phyloP scores from a whole-genome alignment of 2,329 filamentous ascomycete genomes.

The Beauveria scarabaeidicola region DNA sequence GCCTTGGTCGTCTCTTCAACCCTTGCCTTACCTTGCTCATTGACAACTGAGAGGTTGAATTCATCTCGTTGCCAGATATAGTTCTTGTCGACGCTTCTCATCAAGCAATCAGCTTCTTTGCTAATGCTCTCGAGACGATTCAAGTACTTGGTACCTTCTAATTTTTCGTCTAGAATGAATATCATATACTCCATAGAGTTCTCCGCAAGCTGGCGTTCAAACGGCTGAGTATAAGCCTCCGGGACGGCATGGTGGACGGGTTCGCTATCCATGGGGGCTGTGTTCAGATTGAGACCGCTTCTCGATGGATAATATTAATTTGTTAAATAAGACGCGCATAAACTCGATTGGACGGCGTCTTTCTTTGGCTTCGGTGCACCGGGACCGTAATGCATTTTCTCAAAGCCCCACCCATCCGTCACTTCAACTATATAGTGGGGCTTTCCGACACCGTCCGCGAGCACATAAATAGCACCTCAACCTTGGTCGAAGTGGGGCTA shows the following conservation, averaged over 20 bases:
- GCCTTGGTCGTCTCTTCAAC: neutral
- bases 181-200: conserved; percentile 76
- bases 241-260: neutral
- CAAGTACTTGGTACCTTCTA: conserved; percentile 49
- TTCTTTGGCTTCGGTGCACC: neutral
- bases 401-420: neutral
- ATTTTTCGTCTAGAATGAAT: conserved; percentile 52
- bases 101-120: conserved; percentile 56
- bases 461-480: too few relatives aligned
- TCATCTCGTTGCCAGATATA: conserved; percentile 93
- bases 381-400: neutral
- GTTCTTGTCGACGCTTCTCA: conserved; percentile 58
- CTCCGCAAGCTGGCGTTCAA: conserved; percentile 47
- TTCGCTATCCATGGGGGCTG: neutral
- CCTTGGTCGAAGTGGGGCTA: too few relatives aligned
- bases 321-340: neutral
- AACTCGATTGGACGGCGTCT: neutral
- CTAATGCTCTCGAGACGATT: conserved; percentile 63
- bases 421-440: neutral
- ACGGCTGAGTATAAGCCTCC: neutral
- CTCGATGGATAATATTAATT: neutral
- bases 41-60: conserved; percentile 63
- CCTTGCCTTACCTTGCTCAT: conserved; percentile 39
- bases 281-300: neutral
- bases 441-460: neutral